Conservation (phyloP, 2,329 filamentous ascomycete species). For the Amauroascus verrucosus region DNA sequence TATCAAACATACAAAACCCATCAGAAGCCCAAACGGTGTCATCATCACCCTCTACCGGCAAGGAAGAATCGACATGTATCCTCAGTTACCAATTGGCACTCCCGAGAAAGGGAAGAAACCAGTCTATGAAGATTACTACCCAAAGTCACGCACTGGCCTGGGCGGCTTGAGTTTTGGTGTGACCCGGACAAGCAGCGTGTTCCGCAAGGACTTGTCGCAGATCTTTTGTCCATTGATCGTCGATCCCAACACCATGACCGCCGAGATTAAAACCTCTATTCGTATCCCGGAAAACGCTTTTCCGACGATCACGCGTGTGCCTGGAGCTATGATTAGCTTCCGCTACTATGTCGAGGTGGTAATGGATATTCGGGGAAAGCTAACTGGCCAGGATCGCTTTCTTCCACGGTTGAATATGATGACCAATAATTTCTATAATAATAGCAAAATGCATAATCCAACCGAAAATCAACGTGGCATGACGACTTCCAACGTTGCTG, state of each 20-base stretch:
- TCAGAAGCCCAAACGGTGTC: constrained; percentile 85
- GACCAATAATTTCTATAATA: constrained; percentile 38
- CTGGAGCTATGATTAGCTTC: constrained; percentile 89
- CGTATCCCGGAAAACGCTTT: constrained; percentile 84
- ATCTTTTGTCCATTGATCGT: constrained; percentile 80
- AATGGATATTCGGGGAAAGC: constrained; percentile 78
- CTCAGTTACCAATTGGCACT: constrained; percentile 48
- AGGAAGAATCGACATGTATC: constrained; percentile 75
- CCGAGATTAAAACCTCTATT: constrained; percentile 71
- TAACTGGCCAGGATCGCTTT: constrained; percentile 62
- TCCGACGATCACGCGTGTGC: constrained; percentile 80
- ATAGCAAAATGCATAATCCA: constrained; percentile 25
- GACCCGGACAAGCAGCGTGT: constrained; percentile 78
- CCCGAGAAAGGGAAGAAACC: constrained; percentile 56
- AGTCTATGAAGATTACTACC: constrained; percentile 75
- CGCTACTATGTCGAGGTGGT: constrained; percentile 89
- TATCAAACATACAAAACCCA: constrained; percentile 76
- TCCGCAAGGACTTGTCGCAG: constrained; percentile 88
- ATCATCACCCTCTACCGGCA: constrained; percentile 88
- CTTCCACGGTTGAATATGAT: constrained; percentile 46
- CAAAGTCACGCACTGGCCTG: constrained; percentile 74
- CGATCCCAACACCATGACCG: constrained; percentile 65
- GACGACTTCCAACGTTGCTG: constrained; percentile 36
- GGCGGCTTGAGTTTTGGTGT: constrained; percentile 79
- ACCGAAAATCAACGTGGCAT: constrained; percentile 24